phyloP scores from a whole-genome alignment of 305 asterid genomes.

The Solanum hybrid region DNA sequence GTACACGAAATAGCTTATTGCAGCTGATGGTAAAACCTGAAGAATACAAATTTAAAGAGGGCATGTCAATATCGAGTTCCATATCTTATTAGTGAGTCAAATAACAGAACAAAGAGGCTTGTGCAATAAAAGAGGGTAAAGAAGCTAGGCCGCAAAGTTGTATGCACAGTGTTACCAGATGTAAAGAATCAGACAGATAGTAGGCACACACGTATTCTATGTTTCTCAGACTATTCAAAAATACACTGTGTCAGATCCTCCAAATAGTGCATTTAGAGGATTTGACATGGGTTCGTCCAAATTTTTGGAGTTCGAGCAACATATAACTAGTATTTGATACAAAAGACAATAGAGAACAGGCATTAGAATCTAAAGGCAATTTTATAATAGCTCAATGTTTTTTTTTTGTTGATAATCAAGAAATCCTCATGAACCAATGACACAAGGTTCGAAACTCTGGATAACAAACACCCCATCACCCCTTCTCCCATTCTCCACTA shows the following conservation, averaged over 20 bases:
- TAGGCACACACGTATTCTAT: not conserved
- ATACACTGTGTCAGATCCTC: not conserved
- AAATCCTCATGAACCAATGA: not conserved
- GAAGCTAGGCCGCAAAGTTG: not conserved
- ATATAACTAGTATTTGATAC: not conserved
- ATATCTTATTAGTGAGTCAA: not conserved
- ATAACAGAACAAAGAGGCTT: not conserved
- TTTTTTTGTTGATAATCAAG: not conserved
- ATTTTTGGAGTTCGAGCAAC: not conserved
- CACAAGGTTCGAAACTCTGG: not conserved
- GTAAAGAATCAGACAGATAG: not conserved
- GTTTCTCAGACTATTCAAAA: not conserved
- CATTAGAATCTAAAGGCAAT: not conserved
- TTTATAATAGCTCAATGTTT: not conserved
- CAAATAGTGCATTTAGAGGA: not conserved
- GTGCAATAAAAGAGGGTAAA: not conserved
- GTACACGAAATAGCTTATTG: conserved; percentile 68
- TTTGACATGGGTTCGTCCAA: not conserved
- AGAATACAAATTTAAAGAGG: not conserved
- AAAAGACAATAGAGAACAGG: not conserved
- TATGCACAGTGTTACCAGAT: not conserved
- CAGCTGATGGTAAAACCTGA: conserved; percentile 77
- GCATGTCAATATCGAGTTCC: not conserved
- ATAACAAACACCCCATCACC: not conserved
- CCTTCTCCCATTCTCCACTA: not conserved